Evolutionary conservation across 2,329 filamentous ascomycete species (phyloP).

Genomic region (Penicillium sp.): DNA sequence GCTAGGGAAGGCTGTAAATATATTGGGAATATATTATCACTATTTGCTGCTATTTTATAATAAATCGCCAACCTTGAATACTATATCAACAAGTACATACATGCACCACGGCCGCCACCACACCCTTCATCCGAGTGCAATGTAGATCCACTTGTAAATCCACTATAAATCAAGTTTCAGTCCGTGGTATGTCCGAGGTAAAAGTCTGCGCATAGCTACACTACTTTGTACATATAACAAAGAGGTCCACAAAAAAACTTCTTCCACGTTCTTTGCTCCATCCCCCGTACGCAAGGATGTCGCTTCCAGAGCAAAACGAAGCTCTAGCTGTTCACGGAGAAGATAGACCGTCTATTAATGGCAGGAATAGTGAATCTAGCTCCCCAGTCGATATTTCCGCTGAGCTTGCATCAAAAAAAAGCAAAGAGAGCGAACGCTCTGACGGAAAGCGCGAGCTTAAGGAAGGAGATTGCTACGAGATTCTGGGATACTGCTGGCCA

Average conservation of each 20-base stretch:
- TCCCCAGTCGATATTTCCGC: not conserved
- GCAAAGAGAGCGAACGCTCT: conserved; percentile 15
- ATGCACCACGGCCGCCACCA: conserved; percentile 1
- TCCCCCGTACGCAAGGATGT: conserved; percentile 1
- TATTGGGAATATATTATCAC: too few relatives aligned
- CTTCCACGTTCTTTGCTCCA: not conserved
- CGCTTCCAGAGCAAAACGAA: conserved; percentile 1
- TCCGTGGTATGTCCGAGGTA: not conserved
- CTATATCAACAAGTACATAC: not conserved
- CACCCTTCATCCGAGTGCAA: not conserved
- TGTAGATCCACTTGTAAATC: conserved; percentile 10
- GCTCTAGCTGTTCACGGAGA: not conserved
- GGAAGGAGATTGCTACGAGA: conserved; percentile 57
- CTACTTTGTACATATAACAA: conserved; percentile 1
- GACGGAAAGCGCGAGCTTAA: conserved; percentile 36
- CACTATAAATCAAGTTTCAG: conserved; percentile 12
- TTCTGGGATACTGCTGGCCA: conserved; percentile 59
- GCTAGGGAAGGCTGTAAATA: too few relatives aligned
- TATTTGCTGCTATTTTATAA: too few relatives aligned
- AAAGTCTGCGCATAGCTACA: not conserved
- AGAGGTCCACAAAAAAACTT: not conserved
- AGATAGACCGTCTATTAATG: not conserved
- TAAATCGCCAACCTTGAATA: too few relatives aligned
- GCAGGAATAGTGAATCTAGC: not conserved
- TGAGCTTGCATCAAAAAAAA: conserved; percentile 16